A percentile compares a stretch with the other conserved stretches of the same genome.
Evolutionary conservation across 1,139 yeast species (phyloP).

Genomic region (Kluyveromyces sp.): DNA sequence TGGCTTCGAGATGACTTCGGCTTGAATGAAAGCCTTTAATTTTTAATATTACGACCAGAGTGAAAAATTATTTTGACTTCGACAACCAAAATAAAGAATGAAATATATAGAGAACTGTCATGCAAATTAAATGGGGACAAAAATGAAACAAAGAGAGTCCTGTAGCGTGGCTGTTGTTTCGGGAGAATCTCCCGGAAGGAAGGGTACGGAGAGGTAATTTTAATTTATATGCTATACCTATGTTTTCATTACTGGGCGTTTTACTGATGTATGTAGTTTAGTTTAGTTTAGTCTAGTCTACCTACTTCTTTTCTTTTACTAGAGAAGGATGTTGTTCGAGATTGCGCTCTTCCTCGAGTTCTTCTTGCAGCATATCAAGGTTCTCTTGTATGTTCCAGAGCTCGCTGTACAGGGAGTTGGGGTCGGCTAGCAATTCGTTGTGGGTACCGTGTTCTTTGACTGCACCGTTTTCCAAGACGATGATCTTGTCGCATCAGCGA

Average conservation of each 20-base stretch:
- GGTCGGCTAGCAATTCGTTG: constrained; percentile 43
- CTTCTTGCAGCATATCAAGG: constrained; percentile 43
- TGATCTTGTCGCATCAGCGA: constrained; percentile 93
- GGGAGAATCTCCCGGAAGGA: too few species aligned
- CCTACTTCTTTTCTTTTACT: background rate
- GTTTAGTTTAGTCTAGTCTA: too few species aligned
- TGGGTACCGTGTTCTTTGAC: constrained; percentile 90
- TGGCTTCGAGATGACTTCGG: constrained; percentile 1
- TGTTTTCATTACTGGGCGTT: too few species aligned
- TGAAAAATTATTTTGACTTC: background rate
- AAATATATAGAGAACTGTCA: too few species aligned
- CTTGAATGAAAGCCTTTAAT: background rate
- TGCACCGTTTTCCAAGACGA: constrained; percentile 69
- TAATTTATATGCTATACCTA: too few species aligned
- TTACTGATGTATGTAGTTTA: too few species aligned
- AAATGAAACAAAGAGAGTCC: too few species aligned
- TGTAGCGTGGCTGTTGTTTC: too few species aligned
- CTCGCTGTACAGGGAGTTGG: constrained; percentile 58
- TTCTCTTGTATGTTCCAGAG: constrained; percentile 93
- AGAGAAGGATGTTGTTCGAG: background rate
- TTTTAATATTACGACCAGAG: background rate
- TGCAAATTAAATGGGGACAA: too few species aligned
- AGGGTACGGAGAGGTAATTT: too few species aligned
- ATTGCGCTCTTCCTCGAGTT: constrained; percentile 14
- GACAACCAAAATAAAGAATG: background rate